These are phyloP conservation scores for Cladosporium velox DNA, from an alignment of 2,329 filamentous ascomycete species.

Conservation along the genomic window DNA sequence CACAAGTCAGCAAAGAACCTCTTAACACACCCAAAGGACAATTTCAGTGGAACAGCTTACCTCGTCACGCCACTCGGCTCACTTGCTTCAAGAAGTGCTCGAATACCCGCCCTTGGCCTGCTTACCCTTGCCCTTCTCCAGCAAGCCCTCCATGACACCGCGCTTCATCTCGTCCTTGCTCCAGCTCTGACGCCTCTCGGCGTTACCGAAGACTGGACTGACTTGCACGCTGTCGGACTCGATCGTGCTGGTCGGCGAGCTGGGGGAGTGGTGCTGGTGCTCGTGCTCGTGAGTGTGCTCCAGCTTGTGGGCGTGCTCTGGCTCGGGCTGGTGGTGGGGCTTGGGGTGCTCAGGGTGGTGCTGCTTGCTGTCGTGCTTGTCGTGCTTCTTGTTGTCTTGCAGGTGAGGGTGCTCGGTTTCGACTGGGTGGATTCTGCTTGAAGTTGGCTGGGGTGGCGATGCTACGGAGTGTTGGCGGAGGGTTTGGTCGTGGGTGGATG, in stretches of 20 bases:
- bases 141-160: constrained; percentile 32
- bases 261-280: constrained; percentile 25
- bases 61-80: neutral
- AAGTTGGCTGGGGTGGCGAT: constrained; percentile 18
- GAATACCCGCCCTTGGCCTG: constrained; percentile 20
- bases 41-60: neutral
- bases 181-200: constrained; percentile 32
- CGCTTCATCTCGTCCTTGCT: constrained; percentile 36
- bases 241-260: constrained; percentile 16
- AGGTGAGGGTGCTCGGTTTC: constrained; percentile 14
- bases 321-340: neutral
- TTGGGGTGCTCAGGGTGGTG: constrained; percentile 7
- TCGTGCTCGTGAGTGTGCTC: constrained; percentile 17
- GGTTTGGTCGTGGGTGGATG: constrained; percentile 20
- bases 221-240: constrained; percentile 24
- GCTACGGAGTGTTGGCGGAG: constrained; percentile 22
- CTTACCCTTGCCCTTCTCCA: constrained; percentile 23
- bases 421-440: constrained; percentile 13
- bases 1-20: neutral
- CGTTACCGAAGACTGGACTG: constrained; percentile 24
- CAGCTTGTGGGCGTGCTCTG: constrained; percentile 2
- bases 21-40: neutral
- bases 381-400: neutral
- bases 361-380: constrained; percentile 1
- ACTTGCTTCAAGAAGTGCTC: neutral